A percentile compares a stretch with the other conserved stretches of the same genome.
These are phyloP conservation scores for Lagenidium giganteum DNA, from an alignment of 352 stramenopile genomes.

Conservation along the genomic window DNA sequence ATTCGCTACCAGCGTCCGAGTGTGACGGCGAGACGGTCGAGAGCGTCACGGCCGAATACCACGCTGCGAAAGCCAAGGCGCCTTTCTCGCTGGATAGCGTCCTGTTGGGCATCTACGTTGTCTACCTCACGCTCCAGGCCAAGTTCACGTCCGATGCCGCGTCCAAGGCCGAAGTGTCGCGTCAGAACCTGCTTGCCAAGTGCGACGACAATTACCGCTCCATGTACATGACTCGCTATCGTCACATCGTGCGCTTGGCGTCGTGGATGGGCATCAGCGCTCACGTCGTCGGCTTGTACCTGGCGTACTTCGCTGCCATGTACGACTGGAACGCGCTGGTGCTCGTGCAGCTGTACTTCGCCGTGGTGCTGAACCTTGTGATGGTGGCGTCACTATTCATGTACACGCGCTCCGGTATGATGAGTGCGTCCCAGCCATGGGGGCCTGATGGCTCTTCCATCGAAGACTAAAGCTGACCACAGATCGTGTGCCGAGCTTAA, in stretches of 20 bases:
- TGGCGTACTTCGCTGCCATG: conserved; percentile 62
- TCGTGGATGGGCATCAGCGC: conserved; percentile 82
- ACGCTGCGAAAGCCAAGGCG: conserved; percentile 54
- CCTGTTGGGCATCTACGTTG: conserved; percentile 70
- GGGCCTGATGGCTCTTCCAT: no score
- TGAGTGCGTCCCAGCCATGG: no score
- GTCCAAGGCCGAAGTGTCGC: conserved; percentile 49
- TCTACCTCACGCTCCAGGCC: conserved; percentile 65
- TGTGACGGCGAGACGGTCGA: conserved; percentile 78
- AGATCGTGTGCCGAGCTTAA: no score
- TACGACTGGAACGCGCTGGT: conserved; percentile 71
- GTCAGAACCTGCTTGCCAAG: conserved; percentile 48
- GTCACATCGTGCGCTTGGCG: conserved; percentile 53
- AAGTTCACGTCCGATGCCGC: conserved; percentile 63
- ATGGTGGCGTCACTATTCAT: conserved; percentile 41
- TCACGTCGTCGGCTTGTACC: conserved; percentile 65
- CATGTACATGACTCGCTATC: conserved; percentile 53
- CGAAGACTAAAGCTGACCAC: not conserved
- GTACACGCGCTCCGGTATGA: conserved; percentile 70
- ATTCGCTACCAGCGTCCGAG: conserved; percentile 69
- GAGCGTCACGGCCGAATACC: conserved; percentile 68
- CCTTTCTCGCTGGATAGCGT: conserved; percentile 58
- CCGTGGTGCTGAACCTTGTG: conserved; percentile 59
- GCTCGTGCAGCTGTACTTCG: conserved; percentile 77
- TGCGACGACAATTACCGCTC: conserved; percentile 60